Base-by-base conservation (phyloP, 805 yeast species). In the Hemisphaericaspora nanyangensis region DNA sequence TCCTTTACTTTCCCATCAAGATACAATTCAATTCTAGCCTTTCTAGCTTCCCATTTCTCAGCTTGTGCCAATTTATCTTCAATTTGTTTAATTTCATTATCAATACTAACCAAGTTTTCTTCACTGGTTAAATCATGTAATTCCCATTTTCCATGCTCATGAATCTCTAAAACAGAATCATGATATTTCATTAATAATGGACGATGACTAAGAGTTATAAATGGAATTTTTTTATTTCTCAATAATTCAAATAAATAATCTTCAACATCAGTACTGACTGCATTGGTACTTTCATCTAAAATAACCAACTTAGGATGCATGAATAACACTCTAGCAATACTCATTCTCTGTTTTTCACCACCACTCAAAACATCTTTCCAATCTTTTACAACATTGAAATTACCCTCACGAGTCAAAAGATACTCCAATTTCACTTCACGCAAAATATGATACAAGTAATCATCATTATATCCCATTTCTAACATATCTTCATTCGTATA, bases 281-380 rank as follows among this genome's bases (percentile, higher is more conserved):
- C 96, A 56, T 88, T 86, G 4, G 97, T 89, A n/a, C 95, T 85
- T 62, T 89, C 97, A 61, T 89, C 97, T 45, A 89, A 72, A 2
- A 89, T 78, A 3, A 89, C 88, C 59, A 86, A 86, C 56, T 76
- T 74, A 34, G 95, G 95, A 38, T 76, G 76, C 56, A 84, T 86
- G 65, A 82, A 87, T 49, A 89, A 64, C 2, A 89, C 76, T 50
- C 96, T 73, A 0, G 97, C 96, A 66, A 89, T 85, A 59, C 87
- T 79, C 58, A 89, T 75, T 55, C 95, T 78, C 67, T 89, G 97
- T 62, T 87, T 82, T 59, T 89, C 97, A 41, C 97, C 97, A n/a
- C 97, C 97, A 61, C 93, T 83, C 47, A 89, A 73, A n/a, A 89
- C 83, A 56, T 85, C 95, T 53, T 82, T 82, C 96, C 96, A 89